phyloP scores from a whole-genome alignment of 192 early-diverging fungal species.

The Gigaspora rosea region DNA sequence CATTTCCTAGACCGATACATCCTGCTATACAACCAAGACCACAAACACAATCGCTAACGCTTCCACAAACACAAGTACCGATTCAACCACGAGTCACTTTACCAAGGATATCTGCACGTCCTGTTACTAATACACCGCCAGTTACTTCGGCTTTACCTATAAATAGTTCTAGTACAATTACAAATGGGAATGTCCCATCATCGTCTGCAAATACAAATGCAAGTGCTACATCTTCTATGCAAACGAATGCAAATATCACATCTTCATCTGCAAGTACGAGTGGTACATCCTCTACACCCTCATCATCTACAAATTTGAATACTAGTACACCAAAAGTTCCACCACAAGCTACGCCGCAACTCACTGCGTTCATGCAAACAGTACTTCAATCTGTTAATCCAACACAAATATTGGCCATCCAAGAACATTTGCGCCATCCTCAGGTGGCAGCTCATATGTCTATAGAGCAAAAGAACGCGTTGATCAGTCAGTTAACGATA shows the following conservation, averaged over 20 bases:
- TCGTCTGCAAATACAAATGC: neutral
- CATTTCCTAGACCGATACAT: neutral
- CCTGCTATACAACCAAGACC: constrained; percentile 11
- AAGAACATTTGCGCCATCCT: constrained; percentile 17
- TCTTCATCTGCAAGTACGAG: neutral
- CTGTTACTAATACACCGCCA: neutral
- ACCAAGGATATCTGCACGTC: neutral
- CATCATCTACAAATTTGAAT: neutral
- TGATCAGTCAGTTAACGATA: constrained; percentile 21
- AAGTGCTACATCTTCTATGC: neutral
- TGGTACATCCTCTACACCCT: neutral
- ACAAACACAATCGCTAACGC: neutral
- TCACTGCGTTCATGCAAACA: constrained; percentile 31
- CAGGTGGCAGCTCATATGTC: neutral
- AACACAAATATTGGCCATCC: constrained; percentile 23
- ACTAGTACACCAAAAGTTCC: neutral
- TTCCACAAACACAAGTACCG: neutral
- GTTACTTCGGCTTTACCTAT: neutral
- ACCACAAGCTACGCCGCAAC: constrained; percentile 5
- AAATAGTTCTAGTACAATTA: neutral
- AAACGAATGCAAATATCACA: neutral
- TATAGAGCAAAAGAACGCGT: constrained; percentile 25
- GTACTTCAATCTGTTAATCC: constrained; percentile 29
- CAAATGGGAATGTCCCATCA: neutral
- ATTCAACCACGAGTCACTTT: constrained; percentile 2